Evolutionary conservation across 2,329 filamentous ascomycete genomes (phyloP), one percentile per base, ranked within the genome.

Genomic region (Aspergillus sp.): DNA sequence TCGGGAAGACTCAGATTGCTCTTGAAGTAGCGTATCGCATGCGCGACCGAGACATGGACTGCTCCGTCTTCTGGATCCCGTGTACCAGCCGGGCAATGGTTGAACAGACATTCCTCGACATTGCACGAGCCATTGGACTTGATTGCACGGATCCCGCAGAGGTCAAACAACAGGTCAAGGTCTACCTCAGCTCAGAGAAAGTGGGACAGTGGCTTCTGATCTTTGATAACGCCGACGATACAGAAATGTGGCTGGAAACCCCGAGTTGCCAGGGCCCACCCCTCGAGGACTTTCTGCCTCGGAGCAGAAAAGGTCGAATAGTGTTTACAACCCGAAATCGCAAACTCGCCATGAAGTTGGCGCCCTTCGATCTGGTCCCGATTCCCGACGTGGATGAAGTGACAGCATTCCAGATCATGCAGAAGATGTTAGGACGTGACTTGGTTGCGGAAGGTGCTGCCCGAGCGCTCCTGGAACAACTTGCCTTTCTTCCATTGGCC

Each of bases 321-420:
- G 57, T 76, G 0, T 65, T 76, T 41, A 76, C 72, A 0, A 69
- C 66, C 3, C 62, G 71, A 6, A 71, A 65, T 17, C 63, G 60
- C 30, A 54, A 68, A 43, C 50, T 65, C 2, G 64, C 65, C 1
- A 49, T 61, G 7, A 62, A 68, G 38, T 60, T 74, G 17, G 53
- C 56, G 17, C 50, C 51, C 4, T 41, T 51, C n/a, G n/a, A 53
- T 41, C 25, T 48, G 43, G 43, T 50, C 7, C 4, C 19, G 41
- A 8, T 50, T 13, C 8, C 19, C 1, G 46, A 60, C 4, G 11
- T 57, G 41, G 41, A 57, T 19, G 7, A 58, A 41, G 34, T 8
- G 22, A 56, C 23, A 17, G 43, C 23, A 1, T 31, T 22, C 7
- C 15, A 56, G 5, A 30, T 56, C 34, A 13, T 41, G 34, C 34